Percentiles rank a stretch among this genome's conserved stretches.
Conservation (phyloP, 2,329 filamentous ascomycete genomes). For the Penicillium sumatraense region DNA sequence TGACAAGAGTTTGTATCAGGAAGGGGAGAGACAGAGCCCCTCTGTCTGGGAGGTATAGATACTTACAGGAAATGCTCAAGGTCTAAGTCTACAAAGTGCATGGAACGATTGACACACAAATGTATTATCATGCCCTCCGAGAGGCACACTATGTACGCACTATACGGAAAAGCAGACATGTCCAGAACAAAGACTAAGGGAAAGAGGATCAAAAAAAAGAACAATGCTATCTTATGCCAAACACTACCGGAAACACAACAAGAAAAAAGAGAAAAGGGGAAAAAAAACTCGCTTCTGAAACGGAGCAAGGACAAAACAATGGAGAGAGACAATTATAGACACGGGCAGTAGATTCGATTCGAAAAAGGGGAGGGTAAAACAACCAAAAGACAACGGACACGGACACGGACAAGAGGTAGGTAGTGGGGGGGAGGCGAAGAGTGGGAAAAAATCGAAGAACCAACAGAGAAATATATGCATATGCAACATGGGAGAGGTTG, state of each 20-base stretch:
- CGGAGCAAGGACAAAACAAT: constrained; percentile 27
- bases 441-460: constrained; percentile 15
- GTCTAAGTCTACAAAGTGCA: not conserved
- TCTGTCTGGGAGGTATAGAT: too few relatives aligned
- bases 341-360: constrained; percentile 30
- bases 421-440: not conserved
- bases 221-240: constrained; percentile 32
- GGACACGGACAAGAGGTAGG: constrained; percentile 15
- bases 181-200: constrained; percentile 4
- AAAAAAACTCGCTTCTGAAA: constrained; percentile 30
- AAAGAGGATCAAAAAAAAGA: constrained; percentile 5
- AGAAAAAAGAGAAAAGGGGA: constrained; percentile 9
- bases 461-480: constrained; percentile 27
- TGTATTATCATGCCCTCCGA: constrained; percentile 12
- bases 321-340: constrained; percentile 31
- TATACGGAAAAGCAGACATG: constrained; percentile 15
- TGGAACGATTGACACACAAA: constrained; percentile 6
- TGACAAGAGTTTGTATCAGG: too few relatives aligned
- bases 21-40: too few relatives aligned
- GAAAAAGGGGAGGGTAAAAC: constrained; percentile 17
- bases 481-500: constrained; percentile 31
- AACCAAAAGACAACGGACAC: too few relatives aligned
- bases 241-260: constrained; percentile 21
- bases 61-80: too few relatives aligned
- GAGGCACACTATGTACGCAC: constrained; percentile 15